Base-by-base conservation (phyloP, 495 filamentous ascomycete species). In the Penicillium cosmopolitanum region DNA sequence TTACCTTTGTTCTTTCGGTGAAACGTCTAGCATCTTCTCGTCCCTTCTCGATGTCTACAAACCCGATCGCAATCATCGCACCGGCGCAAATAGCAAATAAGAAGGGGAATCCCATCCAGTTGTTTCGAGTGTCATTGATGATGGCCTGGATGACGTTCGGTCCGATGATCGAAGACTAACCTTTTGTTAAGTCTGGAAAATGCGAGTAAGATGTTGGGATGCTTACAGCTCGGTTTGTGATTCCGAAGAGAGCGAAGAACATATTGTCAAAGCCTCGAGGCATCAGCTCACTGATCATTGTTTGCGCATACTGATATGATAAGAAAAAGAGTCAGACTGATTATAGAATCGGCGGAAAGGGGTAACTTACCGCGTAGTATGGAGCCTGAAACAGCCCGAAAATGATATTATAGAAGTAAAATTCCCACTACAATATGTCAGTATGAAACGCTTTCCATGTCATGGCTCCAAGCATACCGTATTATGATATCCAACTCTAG, bases 91-190 rank as follows among this genome's bases (percentile, higher is more conserved):
- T 66, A 1, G 75, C 68, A 54, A 82, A 80, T 0, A 82, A 67
- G 46, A 82, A 82, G 10, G 77, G 80, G 40, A 81, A 82, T 4
- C 80, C 78, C 74, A 80, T 79, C 80, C 80, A 81, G 51, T 77
- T 79, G 53, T 81, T 81, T 42, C 74, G 71, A 1, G 76, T 80
- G 38, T 73, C 48, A 48, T 80, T 80, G 50, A 81, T 77, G 40
- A 81, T 82, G 0, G 75, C 80, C 56, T 82, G 78, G 19, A 81
- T 72, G 25, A 82, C 77, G 51, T 80, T 81, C 3, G 77, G 80
- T 3, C 78, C 78, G 48, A 81, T 80, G 31, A 82, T 80, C 0
- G 77, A 80, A 19, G 78, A 81, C 79, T 82, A 31, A 3, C 7
- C n/a, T 6, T 31, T 2, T 28, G 50, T 4, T 15, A 44, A 33